Base-by-base conservation (phyloP, 352 stramenopile species). In the Hyaloperonospora brassicae region DNA sequence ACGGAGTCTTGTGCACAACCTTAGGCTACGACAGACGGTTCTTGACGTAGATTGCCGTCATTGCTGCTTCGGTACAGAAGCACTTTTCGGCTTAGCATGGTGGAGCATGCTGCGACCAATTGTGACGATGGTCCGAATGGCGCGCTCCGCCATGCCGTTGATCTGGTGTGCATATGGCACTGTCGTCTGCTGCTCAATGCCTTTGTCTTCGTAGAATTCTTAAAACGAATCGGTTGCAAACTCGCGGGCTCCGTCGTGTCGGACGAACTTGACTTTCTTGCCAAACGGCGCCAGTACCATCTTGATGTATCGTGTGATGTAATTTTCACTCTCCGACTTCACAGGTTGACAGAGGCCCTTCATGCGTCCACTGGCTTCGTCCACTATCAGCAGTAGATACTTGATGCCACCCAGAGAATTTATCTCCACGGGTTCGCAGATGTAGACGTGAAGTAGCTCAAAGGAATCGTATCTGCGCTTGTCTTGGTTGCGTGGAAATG, bases 21-120 rank as follows among this genome's bases (percentile, higher is more conserved):
- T 47, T 47, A 6, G 23, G 41, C 21, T 6, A 47, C 9, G 41
- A 22, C 11, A 47, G 21, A 5, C 23, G 41, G 31, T 47, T 47
- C 41, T 47, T 47, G 12, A 47, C 21, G 8, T 47, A 47, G 25
- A 47, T 34, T 31, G 41, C 41, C 21, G 17, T 31, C 21, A 47
- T 31, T 31, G 41, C 41, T 31, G 21, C 3, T 47, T 46, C 4
- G 1, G 4, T 7, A 9, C 21, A 30, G n/a, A 47, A 47, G 31
- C 21, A 47, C 41, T 47, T 47, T 17, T 47, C 23, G 24, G 40
- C 7, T 24, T 45, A 6, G 40, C 40, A 10, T 45, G 40, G n/a
- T 24, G n/a, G 1, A 45, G 11, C 40, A 45, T 25, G 11, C 14
- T 45, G 14, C 40, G 14, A 4, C 40, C 40, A 24, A 45, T 27